phyloP scores from a whole-genome alignment of 495 filamentous ascomycete genomes.

The Evansstolkia leycettana region DNA sequence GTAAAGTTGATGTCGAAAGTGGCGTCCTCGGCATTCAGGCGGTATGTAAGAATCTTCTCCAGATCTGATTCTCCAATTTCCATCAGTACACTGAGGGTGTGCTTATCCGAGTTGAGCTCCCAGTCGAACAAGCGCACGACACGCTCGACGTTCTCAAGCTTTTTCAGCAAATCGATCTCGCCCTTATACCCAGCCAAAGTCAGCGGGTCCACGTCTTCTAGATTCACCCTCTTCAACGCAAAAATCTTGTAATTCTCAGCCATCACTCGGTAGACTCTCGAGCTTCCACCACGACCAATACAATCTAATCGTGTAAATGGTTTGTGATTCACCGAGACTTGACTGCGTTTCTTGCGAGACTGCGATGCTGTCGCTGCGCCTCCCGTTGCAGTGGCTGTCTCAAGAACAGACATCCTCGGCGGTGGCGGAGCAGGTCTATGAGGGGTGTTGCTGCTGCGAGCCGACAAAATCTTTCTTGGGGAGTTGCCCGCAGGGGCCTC shows the following conservation, averaged over 20 bases:
- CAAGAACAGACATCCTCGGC: conserved; percentile 90
- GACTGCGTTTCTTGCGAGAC: conserved; percentile 58
- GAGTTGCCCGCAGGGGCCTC: conserved; percentile 38
- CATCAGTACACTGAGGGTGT: conserved; percentile 86
- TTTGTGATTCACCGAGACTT: conserved; percentile 82
- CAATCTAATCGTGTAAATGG: conserved; percentile 78
- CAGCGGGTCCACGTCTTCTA: conserved; percentile 77
- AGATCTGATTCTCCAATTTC: conserved; percentile 95
- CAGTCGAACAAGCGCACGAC: conserved; percentile 86
- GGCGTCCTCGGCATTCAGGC: conserved; percentile 59
- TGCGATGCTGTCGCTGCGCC: conserved; percentile 63
- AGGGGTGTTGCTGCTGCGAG: conserved; percentile 72
- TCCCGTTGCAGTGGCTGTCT: conserved; percentile 76
- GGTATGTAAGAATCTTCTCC: conserved; percentile 68
- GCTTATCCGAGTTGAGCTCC: conserved; percentile 82
- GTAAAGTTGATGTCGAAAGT: conserved; percentile 78
- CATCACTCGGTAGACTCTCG: conserved; percentile 91
- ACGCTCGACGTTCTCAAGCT: conserved; percentile 69
- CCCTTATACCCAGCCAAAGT: conserved; percentile 86
- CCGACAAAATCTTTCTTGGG: conserved; percentile 56
- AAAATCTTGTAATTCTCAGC: conserved; percentile 93
- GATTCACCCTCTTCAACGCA: conserved; percentile 81
- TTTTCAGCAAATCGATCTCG: conserved; percentile 85
- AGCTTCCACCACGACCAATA: conserved; percentile 83
- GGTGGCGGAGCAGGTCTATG: conserved; percentile 69